A percentile compares a stretch with the other conserved stretches of the same genome.
Conservation (phyloP, 108 stramenopile genomes). For the Bacterosira constricta region DNA sequence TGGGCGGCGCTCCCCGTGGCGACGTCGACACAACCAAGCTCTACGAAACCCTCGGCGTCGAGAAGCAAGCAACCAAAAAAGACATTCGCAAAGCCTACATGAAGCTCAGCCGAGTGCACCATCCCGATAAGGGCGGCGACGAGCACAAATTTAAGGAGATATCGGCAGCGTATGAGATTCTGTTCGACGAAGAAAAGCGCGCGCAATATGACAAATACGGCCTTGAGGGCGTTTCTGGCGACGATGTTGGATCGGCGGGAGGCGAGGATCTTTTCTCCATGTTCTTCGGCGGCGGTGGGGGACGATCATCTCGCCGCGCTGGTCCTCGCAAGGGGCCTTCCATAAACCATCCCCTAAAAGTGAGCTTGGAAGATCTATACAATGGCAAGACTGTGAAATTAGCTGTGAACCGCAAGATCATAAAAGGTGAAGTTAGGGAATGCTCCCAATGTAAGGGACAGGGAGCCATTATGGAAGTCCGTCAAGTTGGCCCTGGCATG, state of each 20-base stretch:
- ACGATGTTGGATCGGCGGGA: conserved; percentile 62
- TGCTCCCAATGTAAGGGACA: conserved; percentile 87
- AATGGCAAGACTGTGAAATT: conserved; percentile 96
- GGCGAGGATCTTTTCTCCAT: conserved; percentile 96
- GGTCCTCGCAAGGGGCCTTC: conserved; percentile 93
- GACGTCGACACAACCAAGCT: conserved; percentile 86
- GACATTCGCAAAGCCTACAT: conserved; percentile 90
- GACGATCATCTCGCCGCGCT: conserved; percentile 42
- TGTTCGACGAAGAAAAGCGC: conserved; percentile 87
- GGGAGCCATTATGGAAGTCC: conserved; percentile 84
- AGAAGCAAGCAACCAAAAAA: conserved; percentile 68
- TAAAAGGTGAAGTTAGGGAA: conserved; percentile 70
- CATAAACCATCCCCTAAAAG: conserved; percentile 92
- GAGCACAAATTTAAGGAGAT: conserved; percentile 90
- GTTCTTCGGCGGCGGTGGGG: conserved; percentile 93
- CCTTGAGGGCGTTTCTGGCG: conserved; percentile 87
- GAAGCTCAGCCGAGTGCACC: conserved; percentile 55
- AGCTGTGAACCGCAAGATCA: conserved; percentile 88
- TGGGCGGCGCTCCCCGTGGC: conserved; percentile 38
- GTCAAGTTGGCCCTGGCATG: conserved; percentile 93
- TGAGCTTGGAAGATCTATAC: conserved; percentile 93
- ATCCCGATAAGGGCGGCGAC: conserved; percentile 89
- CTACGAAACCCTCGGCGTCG: conserved; percentile 83
- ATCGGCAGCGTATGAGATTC: conserved; percentile 87
- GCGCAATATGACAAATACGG: conserved; percentile 92